Percentiles rank a stretch among this genome's conserved stretches.
These are phyloP conservation scores for Mortierella sp. DNA, from an alignment of 371 early-diverging fungal species.

Conservation along the genomic window DNA sequence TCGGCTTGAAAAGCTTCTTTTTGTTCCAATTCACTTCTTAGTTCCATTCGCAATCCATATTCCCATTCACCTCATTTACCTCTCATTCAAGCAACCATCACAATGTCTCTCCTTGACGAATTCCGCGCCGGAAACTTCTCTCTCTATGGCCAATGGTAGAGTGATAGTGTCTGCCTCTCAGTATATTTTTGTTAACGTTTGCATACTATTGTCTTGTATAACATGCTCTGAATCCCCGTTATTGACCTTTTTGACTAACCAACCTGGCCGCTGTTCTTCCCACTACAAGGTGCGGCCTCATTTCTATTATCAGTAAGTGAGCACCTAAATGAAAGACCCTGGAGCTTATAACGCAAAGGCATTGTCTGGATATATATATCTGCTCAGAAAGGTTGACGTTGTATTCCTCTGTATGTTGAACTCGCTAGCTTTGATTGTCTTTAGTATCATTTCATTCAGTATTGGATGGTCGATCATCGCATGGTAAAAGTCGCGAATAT, in stretches of 20 bases:
- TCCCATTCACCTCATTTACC: background rate
- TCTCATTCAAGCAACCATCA: background rate
- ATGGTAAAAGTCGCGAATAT: constrained; percentile 22
- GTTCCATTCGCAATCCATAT: background rate
- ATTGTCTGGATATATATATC: background rate
- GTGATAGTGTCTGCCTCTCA: no score
- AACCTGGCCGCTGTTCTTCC: background rate
- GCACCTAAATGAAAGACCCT: no score
- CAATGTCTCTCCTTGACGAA: constrained; percentile 34
- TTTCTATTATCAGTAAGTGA: constrained; percentile 38
- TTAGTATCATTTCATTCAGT: constrained; percentile 20
- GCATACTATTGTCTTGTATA: no score
- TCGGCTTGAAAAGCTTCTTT: background rate
- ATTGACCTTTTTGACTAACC: no score
- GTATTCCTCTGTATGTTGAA: background rate
- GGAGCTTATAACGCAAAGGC: background rate
- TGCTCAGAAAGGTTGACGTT: background rate
- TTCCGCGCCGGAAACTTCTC: constrained; percentile 51
- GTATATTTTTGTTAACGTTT: no score
- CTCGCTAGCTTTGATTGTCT: constrained; percentile 28
- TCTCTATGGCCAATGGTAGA: constrained; percentile 53
- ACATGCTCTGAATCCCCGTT: no score
- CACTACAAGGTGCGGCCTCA: constrained; percentile 33
- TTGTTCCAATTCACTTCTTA: background rate
- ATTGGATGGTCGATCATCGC: constrained; percentile 38